A percentile compares a stretch with the other conserved stretches of the same genome.
These are phyloP conservation scores for Macrocystidia cucumis DNA, from an alignment of 1,284 basidiomycete genomes.

Conservation along the genomic window DNA sequence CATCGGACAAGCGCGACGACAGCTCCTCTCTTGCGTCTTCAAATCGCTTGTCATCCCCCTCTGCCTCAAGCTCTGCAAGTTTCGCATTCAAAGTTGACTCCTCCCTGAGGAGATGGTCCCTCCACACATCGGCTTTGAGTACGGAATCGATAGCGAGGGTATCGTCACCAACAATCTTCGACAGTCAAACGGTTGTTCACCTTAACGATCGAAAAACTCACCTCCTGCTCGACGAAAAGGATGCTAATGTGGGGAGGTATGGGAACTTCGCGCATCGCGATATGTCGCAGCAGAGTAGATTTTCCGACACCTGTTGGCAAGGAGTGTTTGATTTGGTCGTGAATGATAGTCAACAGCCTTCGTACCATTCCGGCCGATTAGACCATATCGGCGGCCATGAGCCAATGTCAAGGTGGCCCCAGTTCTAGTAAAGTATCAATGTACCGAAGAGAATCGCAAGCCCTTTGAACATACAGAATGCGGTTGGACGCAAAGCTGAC, in stretches of 20 bases:
- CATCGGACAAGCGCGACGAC: slow-evolving; percentile 80
- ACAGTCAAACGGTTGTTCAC: slow-evolving; percentile 3
- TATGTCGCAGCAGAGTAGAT: slow-evolving; percentile 93
- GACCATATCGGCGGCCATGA: slow-evolving; percentile 82
- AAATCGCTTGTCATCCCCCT: slow-evolving; percentile 70
- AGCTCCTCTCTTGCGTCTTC: slow-evolving; percentile 85
- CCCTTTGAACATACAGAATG: slow-evolving; percentile 59
- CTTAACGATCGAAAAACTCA: slow-evolving; percentile 20
- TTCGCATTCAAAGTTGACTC: slow-evolving; percentile 70
- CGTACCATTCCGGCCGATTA: slow-evolving; percentile 76
- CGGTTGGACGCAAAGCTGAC: slow-evolving; percentile 92
- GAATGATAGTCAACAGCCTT: slow-evolving; percentile 2
- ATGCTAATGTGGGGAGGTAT: slow-evolving; percentile 94
- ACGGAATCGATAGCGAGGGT: slow-evolving; percentile 91
- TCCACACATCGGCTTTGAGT: slow-evolving; percentile 94
- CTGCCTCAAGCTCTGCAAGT: slow-evolving; percentile 65
- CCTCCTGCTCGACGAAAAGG: slow-evolving; percentile 98
- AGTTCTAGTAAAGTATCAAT: slow-evolving; percentile 35
- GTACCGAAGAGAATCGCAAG: slow-evolving; percentile 2
- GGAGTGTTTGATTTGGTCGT: too few relatives aligned
- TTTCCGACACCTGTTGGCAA: slow-evolving; percentile 79
- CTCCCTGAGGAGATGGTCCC: slow-evolving; percentile 83
- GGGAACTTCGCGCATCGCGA: slow-evolving; percentile 92
- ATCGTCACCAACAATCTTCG: slow-evolving; percentile 89
- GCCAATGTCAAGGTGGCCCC: slow-evolving; percentile 86